These are phyloP conservation scores for Pyrenochaeta sp. DNA, from an alignment of 2,329 filamentous ascomycete species.

Conservation along the genomic window DNA sequence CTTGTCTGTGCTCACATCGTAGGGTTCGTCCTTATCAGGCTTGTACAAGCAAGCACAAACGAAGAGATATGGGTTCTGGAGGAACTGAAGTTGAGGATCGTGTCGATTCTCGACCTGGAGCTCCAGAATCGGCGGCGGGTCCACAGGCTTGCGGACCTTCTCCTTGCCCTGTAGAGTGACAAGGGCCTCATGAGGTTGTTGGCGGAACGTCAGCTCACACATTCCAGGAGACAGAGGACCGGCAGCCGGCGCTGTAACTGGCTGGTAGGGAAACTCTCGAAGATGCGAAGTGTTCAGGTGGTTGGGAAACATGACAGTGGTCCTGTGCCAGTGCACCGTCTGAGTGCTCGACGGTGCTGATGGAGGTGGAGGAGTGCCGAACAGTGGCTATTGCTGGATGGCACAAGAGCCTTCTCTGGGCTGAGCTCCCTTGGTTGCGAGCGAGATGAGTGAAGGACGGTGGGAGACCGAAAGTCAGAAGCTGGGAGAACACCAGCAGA, in stretches of 20 bases:
- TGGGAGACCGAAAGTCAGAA: too few relatives aligned
- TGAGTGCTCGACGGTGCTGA: too few relatives aligned
- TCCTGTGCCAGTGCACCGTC: too few relatives aligned
- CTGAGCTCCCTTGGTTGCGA: too few relatives aligned
- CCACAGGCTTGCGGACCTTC: constrained; percentile 86
- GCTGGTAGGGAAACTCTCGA: constrained; percentile 1
- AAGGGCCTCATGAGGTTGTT: constrained; percentile 72
- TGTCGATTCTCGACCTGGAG: constrained; percentile 61
- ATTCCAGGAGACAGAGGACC: neutral
- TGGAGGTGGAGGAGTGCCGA: too few relatives aligned
- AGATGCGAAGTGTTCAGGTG: neutral
- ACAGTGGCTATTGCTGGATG: too few relatives aligned
- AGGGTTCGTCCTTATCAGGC: constrained; percentile 55
- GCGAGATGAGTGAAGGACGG: too few relatives aligned
- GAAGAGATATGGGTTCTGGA: constrained; percentile 71
- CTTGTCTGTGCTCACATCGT: constrained; percentile 45
- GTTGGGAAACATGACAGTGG: constrained; percentile 1
- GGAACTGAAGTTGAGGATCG: constrained; percentile 68
- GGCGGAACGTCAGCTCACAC: constrained; percentile 56
- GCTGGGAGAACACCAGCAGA: too few relatives aligned
- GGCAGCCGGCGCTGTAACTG: neutral
- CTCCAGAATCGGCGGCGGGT: constrained; percentile 85
- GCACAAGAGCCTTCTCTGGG: too few relatives aligned
- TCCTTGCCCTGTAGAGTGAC: constrained; percentile 74
- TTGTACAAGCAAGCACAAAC: constrained; percentile 65